Percentiles rank a stretch among this genome's conserved stretches.
Conservation (phyloP, 371 early-diverging fungal species). For the Circinella umbellata region DNA sequence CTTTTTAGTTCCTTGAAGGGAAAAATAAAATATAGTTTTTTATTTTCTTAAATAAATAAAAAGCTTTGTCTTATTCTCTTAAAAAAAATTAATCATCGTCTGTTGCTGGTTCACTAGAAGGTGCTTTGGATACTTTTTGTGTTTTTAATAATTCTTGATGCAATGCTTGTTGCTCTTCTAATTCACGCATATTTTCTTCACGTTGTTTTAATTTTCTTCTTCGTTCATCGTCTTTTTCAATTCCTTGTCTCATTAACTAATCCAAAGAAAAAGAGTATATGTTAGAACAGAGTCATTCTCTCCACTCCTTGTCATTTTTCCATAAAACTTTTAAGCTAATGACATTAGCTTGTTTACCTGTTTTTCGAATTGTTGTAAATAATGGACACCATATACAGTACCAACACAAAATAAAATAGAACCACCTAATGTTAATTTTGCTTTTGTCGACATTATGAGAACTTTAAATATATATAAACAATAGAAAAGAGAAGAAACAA, state of each 20-base stretch:
- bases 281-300: too few species aligned
- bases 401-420: slow-evolving; percentile 50
- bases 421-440: slow-evolving; percentile 52
- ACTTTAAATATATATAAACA: neutral
- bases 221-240: slow-evolving; percentile 45
- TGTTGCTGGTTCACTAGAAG: slow-evolving; percentile 41
- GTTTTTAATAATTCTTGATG: slow-evolving; percentile 51
- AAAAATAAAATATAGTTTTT: neutral
- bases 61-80: too few species aligned
- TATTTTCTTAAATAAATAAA: neutral
- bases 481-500: neutral
- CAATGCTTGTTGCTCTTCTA: slow-evolving; percentile 51
- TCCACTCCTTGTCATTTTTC: too few species aligned
- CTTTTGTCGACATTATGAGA: slow-evolving; percentile 38
- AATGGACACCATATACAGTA: slow-evolving; percentile 55
- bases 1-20: neutral
- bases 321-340: too few species aligned
- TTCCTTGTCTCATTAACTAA: slow-evolving; percentile 40
- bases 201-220: slow-evolving; percentile 43
- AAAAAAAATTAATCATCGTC: slow-evolving; percentile 41
- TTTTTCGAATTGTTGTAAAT: slow-evolving; percentile 51
- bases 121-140: slow-evolving; percentile 40
- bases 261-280: neutral
- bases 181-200: slow-evolving; percentile 45
- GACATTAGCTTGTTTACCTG: too few species aligned